Conservation (phyloP, 495 filamentous ascomycete genomes). For the Margaritispora aquatica region DNA sequence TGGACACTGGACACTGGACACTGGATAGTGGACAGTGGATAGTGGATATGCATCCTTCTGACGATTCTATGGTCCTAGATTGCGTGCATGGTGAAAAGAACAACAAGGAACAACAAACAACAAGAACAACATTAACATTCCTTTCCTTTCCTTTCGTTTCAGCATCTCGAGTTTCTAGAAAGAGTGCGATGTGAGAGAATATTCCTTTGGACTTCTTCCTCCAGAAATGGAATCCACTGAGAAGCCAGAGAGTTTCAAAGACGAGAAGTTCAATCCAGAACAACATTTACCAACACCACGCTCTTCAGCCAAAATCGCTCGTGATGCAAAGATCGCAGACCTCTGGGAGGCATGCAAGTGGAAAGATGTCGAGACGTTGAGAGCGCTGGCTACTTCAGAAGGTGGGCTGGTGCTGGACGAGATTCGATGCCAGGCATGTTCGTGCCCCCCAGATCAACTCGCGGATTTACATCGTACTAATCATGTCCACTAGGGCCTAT, state of each 20-base stretch:
- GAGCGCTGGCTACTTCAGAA: slow-evolving; percentile 59
- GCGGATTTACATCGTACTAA: slow-evolving; percentile 11
- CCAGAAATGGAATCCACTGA: slow-evolving; percentile 21
- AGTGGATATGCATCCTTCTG: too few species aligned
- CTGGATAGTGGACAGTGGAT: too few species aligned
- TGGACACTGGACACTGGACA: too few species aligned
- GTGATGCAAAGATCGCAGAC: slow-evolving; percentile 29
- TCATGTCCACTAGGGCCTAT: slow-evolving; percentile 59
- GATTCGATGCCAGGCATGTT: slow-evolving; percentile 80
- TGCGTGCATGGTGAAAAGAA: too few species aligned
- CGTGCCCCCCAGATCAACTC: slow-evolving; percentile 31
- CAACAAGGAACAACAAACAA: neutral
- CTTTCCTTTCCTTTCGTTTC: too few species aligned
- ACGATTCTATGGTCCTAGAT: too few species aligned
- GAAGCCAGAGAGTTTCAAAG: slow-evolving; percentile 5
- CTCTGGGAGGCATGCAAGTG: slow-evolving; percentile 65
- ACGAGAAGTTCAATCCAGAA: slow-evolving; percentile 2
- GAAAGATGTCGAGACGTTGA: slow-evolving; percentile 55
- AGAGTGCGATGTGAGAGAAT: slow-evolving; percentile 9
- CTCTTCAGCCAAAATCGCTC: neutral
- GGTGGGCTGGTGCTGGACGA: slow-evolving; percentile 76
- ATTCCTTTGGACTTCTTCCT: slow-evolving; percentile 9
- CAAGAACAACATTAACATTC: neutral
- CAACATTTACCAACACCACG: neutral
- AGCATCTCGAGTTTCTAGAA: too few species aligned